Conservation (phyloP, 257 asterid species). For the Sherardia arvensis region DNA sequence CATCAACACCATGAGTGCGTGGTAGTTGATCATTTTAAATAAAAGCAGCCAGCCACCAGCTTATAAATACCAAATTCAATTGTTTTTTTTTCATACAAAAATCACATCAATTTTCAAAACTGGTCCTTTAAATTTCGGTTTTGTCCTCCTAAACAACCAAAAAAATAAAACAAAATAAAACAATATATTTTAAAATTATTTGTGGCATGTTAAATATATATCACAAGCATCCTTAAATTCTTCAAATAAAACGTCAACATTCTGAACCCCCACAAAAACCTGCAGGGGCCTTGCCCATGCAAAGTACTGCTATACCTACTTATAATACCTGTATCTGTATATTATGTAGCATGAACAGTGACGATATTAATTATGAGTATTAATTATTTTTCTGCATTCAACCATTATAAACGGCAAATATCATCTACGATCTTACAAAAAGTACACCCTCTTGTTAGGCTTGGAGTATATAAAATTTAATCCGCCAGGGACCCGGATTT, state of each 20-base stretch:
- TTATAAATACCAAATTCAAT: too few relatives aligned
- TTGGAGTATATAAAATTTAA: not conserved
- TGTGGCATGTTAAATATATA: too few relatives aligned
- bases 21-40: not conserved
- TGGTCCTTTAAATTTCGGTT: not conserved
- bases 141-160: not conserved
- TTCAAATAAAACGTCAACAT: conserved; percentile 1
- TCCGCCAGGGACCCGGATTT: not conserved
- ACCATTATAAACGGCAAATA: not conserved
- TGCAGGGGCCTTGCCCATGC: not conserved
- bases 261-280: conserved; percentile 1
- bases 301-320: not conserved
- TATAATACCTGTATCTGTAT: too few relatives aligned
- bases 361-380: not conserved
- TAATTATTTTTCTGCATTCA: not conserved
- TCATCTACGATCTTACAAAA: not conserved
- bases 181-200: not conserved
- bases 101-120: not conserved
- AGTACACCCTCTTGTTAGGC: not conserved
- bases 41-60: not conserved
- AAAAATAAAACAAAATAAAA: too few relatives aligned
- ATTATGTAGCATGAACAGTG: not conserved
- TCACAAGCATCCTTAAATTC: conserved; percentile 15
- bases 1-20: not conserved
- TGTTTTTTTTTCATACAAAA: too few relatives aligned